Evolutionary conservation across 345 rosid species (phyloP), one percentile per base, ranked within the genome.

Genomic region (Dipteronia sinensis): DNA sequence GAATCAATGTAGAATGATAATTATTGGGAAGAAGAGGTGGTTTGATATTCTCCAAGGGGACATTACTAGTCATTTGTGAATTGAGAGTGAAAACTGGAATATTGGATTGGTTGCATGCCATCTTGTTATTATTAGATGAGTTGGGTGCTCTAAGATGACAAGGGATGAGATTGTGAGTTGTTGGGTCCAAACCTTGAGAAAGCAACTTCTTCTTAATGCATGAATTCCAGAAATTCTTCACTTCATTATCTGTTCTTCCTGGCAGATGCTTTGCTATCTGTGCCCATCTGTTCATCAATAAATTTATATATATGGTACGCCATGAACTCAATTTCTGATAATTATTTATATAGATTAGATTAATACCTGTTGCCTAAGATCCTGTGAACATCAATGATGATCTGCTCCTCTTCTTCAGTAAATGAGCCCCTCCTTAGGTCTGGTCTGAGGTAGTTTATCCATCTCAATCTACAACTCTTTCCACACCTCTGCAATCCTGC

Each of bases 201-300:
- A 90, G 82, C 42, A 91, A 82, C 76, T 91, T 91, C 79, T 91
- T 91, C 84, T 88, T 91, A 7, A 91, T 82, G 85, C 91, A 86
- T 8, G 96, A 91, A 81, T 91, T 91, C 96, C 96, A 91, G 79
- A 86, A 91, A 74, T 91, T 91, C 82, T 90, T 90, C 73, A 91
- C 92, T 78, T 91, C 96, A 44, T 91, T 91, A 77, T 91, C 96
- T 12, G 96, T 91, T 68, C 96, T 86, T 67, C 96, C 96, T 0
- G 96, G 96, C 0, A 91, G 82, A 71, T 91, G 96, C 82, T 91
- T 91, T 17, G 89, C 87, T 74, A 87, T 87, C 71, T 87, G 89
- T 46, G 89, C 87, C 89, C 89, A 87, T 72, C 87, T 87, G 87
- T 67, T 10, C 19, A 51, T 10, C 19, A 51, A 47, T 15, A 31